Conservation (phyloP, 2,329 filamentous ascomycete genomes). For the Pseudogymnoascus sp. region DNA sequence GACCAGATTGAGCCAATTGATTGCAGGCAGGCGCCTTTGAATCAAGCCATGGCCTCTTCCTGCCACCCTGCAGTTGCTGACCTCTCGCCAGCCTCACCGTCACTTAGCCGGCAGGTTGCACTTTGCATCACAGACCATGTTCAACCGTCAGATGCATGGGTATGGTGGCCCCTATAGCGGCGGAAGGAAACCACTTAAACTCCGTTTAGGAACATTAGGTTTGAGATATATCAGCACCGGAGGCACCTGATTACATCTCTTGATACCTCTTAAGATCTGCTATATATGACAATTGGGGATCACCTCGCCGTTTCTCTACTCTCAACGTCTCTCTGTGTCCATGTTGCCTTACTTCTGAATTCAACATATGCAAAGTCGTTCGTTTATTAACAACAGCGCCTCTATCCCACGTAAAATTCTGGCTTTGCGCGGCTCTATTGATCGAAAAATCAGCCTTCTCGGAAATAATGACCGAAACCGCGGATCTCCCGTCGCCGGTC, state of each 20-base stretch:
- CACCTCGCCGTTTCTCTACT: neutral
- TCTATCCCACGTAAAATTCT: neutral
- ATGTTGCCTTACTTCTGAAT: neutral
- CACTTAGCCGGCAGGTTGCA: conserved; percentile 6
- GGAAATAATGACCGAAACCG: neutral
- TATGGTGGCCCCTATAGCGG: conserved; percentile 3
- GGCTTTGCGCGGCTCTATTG: neutral
- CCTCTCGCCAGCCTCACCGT: conserved; percentile 6
- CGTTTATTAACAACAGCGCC: neutral
- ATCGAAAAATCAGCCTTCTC: neutral
- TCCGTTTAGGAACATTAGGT: conserved; percentile 22
- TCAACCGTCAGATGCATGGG: conserved; percentile 8
- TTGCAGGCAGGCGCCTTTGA: conserved; percentile 3
- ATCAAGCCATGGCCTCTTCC: neutral
- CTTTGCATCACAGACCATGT: conserved; percentile 6
- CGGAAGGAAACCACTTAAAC: conserved; percentile 7
- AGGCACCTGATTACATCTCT: conserved; percentile 21
- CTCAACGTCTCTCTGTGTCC: neutral
- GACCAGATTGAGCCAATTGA: conserved; percentile 5
- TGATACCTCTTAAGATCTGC: conserved; percentile 4
- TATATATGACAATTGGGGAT: conserved; percentile 4
- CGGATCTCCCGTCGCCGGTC: neutral
- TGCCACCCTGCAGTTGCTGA: conserved; percentile 2
- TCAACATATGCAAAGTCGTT: conserved; percentile 1
- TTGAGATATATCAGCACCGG: conserved; percentile 21